Base-by-base conservation (phyloP, 495 filamentous ascomycete genomes). In the Penicillium arizonense region DNA sequence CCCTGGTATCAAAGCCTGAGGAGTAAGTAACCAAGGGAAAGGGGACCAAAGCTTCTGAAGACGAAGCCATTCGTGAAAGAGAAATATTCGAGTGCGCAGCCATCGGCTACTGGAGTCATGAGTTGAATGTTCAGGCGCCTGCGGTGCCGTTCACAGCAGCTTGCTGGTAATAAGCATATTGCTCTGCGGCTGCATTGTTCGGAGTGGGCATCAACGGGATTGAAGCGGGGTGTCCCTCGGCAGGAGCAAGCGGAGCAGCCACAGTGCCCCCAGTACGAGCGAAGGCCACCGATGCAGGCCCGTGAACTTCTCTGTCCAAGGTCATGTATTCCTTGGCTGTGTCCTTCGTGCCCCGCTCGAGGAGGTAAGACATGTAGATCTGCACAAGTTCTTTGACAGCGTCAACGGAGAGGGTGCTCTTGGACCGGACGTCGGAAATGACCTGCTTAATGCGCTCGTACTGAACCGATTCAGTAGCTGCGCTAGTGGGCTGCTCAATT, bases 251-350 rank as follows among this genome's bases (percentile, higher is more conserved):
- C 10, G 57, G 50, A 18, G 52, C 43, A 28, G 52, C 56, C 26
- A 53, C 58, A 46, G 57, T 55, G n/a, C 61, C 71, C 9, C 64
- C 67, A 18, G 67, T 67, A 44, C 71, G 70, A 39, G 61, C 53
- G 26, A 58, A 47, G 42, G 72, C 58, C 9, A 78, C 73, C 18
- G 74, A 77, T 2, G 61, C 56, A 14, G 75, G 74, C 5, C 95
- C 94, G 62, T 93, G 91, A 26, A 96, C 77, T 67, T 96, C 89
- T 34, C 84, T 82, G 67, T 99, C 94, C 28, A 99, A 69, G 40
- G 72, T 70, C 71, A 97, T 75, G 64, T 90, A 96, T 62, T 94
- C 88, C 69, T 93, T 92, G 65, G 90, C 90, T 0, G 88, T 82
- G 34, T 89, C 85, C 53, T 89, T 85, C n/a, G 82, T 84, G 2